phyloP scores from a whole-genome alignment of 2,329 filamentous ascomycete species.

The Epichloe scottii region DNA sequence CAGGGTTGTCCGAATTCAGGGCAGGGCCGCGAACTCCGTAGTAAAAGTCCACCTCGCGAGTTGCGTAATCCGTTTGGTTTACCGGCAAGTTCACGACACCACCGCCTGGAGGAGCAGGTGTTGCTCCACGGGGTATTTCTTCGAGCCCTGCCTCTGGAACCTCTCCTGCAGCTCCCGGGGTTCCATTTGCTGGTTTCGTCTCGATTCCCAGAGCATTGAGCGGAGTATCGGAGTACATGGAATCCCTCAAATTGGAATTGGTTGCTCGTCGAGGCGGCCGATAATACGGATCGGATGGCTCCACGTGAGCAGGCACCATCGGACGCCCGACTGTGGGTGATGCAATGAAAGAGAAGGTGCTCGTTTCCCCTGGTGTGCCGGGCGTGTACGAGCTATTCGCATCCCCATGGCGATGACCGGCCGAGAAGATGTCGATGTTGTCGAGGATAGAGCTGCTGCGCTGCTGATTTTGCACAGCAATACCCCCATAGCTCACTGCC shows the following conservation, averaged over 20 bases:
- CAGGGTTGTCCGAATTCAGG: constrained; percentile 67
- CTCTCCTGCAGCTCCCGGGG: constrained; percentile 9
- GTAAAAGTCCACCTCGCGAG: constrained; percentile 92
- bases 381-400: constrained; percentile 55
- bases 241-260: constrained; percentile 43
- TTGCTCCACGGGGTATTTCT: constrained; percentile 29
- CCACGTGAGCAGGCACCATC: constrained; percentile 33
- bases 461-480: constrained; percentile 31
- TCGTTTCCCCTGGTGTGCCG: constrained; percentile 60
- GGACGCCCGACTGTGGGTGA: constrained; percentile 39
- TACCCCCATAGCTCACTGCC: constrained; percentile 42
- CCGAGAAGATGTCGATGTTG: constrained; percentile 33
- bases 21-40: constrained; percentile 86
- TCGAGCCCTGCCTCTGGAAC: constrained; percentile 25
- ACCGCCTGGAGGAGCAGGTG: constrained; percentile 29
- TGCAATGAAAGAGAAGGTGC: constrained; percentile 58
- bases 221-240: constrained; percentile 19
- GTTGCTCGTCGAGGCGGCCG: constrained; percentile 65
- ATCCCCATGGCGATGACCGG: constrained; percentile 35
- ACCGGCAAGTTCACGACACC: constrained; percentile 27
- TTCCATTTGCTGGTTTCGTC: constrained; percentile 15
- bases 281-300: constrained; percentile 70
- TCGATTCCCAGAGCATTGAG: constrained; percentile 19
- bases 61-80: constrained; percentile 73
- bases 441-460: constrained; percentile 45